Evolutionary conservation across 202 grass and related monocot genomes (phyloP), one percentile per base, ranked within the genome.

Genomic region (Eragrostis tef): DNA sequence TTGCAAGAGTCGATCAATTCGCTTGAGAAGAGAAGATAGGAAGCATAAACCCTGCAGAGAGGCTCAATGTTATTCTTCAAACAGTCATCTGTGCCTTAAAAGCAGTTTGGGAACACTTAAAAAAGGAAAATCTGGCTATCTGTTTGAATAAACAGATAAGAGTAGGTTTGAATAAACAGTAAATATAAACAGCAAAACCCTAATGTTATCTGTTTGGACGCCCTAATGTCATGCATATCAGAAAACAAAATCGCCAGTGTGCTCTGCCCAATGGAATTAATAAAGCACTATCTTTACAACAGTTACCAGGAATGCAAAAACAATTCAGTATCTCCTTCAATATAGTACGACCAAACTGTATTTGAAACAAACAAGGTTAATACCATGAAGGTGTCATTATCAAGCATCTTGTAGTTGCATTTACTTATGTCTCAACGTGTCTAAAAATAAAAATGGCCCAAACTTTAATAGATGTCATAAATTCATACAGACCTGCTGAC

Each of bases 1-100:
- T 86, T 98, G 92, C 71, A 98, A 64, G 50, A 98, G 87, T 48
- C 89, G 87, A 78, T 98, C 95, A 68, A 98, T 93, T 36, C 88
- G 82, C 83, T 98, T 98, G 60, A 98, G 92, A 80, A 98, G 90
- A 67, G 90, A 91, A 9, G 88, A 81, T 26, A 98, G 88, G 51
- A 91, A 79, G 60, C 71, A 66, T 64, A 87, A 79, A 47, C 89
- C 82, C 92, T 94, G 86, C 34, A 75, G 36, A 79, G 70, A 70
- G 78, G 70, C 10, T 27, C 22, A 15, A 48, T 41, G 15, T 47
- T 58, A 85, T 71, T 76, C 26, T 12, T 49, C 5, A 27, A 44
- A 54, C 13, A 56, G 13, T 56, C 11, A 57, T 25, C 39, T 59
- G 17, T 80, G 64, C 25, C 44, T 79, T 56, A 8, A 63, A 83